Conservation (phyloP, 148 eudicot genomes). For the Amaranthus hypochondriacus region DNA sequence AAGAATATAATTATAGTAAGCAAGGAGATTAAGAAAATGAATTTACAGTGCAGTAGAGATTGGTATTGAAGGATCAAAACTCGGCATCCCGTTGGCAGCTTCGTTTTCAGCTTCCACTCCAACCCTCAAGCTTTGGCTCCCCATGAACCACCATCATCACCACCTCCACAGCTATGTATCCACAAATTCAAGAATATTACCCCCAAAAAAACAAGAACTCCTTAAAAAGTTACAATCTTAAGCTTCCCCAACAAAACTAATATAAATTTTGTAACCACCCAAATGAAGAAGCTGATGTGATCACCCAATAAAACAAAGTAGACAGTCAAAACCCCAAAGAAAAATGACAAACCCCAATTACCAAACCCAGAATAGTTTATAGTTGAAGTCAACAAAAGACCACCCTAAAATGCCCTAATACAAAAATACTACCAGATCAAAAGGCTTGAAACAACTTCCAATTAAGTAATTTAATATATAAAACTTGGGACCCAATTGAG, state of each 20-base stretch:
- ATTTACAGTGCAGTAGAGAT: conserved; percentile 25
- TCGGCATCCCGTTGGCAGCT: conserved; percentile 21
- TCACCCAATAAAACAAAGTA: neutral
- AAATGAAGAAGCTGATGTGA: conserved; percentile 8
- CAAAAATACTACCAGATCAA: conserved; percentile 21
- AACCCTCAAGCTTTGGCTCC: conserved; percentile 23
- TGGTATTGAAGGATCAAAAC: conserved; percentile 26
- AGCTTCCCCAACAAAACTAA: neutral
- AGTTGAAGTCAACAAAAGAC: conserved; percentile 15
- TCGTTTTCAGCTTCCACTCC: conserved; percentile 21
- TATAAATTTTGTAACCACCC: conserved; percentile 5
- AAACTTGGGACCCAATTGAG: neutral
- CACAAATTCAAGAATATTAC: neutral
- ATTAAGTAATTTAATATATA: conserved; percentile 6
- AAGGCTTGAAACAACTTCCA: conserved; percentile 1
- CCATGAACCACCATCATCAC: conserved; percentile 26
- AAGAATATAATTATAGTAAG: neutral
- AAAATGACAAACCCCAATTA: neutral
- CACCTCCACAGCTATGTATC: neutral
- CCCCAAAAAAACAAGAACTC: neutral
- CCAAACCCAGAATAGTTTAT: conserved; percentile 13
- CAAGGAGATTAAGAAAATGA: conserved; percentile 2
- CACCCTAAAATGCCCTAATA: conserved; percentile 16
- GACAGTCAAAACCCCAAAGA: conserved; percentile 3
- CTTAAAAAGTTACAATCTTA: neutral